phyloP scores from a whole-genome alignment of 2,329 filamentous ascomycete genomes.

The Colletotrichum tanaceti region DNA sequence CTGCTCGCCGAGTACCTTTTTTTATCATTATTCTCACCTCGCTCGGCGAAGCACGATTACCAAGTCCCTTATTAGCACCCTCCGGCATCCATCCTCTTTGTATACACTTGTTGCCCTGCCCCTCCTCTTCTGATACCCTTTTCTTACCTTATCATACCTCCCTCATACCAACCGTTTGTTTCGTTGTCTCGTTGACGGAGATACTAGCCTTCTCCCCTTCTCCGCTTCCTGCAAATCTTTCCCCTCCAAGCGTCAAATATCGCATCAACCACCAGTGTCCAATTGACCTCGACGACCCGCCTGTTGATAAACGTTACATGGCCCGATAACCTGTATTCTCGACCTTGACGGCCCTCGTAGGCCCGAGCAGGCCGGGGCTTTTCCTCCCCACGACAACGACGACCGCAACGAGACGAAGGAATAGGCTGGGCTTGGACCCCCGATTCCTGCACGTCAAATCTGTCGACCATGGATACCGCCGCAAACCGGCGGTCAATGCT shows the following conservation, averaged over 20 bases:
- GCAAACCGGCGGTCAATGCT: slow-evolving; percentile 37
- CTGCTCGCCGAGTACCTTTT: slow-evolving; percentile 14
- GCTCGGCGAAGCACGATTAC: slow-evolving; percentile 16
- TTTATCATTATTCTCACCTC: slow-evolving; percentile 17
- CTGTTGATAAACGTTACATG: slow-evolving; percentile 28
- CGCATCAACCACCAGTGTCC: slow-evolving; percentile 7
- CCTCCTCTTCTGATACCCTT: slow-evolving; percentile 22
- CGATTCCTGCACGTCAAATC: slow-evolving; percentile 25
- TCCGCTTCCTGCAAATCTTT: slow-evolving; percentile 1
- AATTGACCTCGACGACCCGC: slow-evolving; percentile 27
- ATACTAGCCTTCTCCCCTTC: slow-evolving; percentile 1
- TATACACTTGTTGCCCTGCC: slow-evolving; percentile 13
- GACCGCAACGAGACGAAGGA: background rate
- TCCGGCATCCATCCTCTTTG: slow-evolving; percentile 29
- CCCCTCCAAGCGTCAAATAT: background rate
- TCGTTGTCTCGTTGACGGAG: slow-evolving; percentile 35
- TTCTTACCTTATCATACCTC: background rate
- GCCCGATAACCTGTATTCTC: slow-evolving; percentile 38
- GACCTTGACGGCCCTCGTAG: slow-evolving; percentile 39
- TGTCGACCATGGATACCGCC: slow-evolving; percentile 37
- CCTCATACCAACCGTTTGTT: background rate
- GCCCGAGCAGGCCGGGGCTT: slow-evolving; percentile 34
- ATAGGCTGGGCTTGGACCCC: slow-evolving; percentile 28
- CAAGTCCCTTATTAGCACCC: slow-evolving; percentile 30
- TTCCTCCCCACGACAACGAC: slow-evolving; percentile 23